These are phyloP conservation scores for Ogataea pilisensis DNA, from an alignment of 805 yeast genomes.

Conservation along the genomic window DNA sequence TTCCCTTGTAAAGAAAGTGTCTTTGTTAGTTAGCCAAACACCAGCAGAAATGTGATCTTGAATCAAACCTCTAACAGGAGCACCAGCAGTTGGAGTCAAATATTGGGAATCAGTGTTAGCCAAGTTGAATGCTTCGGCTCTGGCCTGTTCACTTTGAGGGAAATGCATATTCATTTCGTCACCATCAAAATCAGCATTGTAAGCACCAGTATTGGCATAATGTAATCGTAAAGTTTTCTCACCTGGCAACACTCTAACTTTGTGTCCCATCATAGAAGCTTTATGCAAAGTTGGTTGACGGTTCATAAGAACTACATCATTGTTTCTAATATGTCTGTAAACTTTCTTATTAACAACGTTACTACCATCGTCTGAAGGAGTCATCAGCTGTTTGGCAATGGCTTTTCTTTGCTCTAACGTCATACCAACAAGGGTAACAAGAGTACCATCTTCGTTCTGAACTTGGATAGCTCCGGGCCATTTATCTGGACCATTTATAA, in stretches of 20 bases:
- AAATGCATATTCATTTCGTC: slow-evolving; percentile 99
- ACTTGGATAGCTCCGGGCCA: slow-evolving; percentile 99
- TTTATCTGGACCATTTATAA: slow-evolving; percentile 92
- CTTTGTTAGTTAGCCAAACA: slow-evolving; percentile 95
- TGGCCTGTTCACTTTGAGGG: slow-evolving; percentile 96
- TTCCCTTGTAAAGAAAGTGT: slow-evolving; percentile 85
- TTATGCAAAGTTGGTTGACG: slow-evolving; percentile 99
- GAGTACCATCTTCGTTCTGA: slow-evolving; percentile 90
- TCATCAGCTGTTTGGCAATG: slow-evolving; percentile 86
- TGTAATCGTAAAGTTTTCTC: slow-evolving; percentile 95
- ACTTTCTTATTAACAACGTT: slow-evolving; percentile 84
- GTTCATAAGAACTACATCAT: slow-evolving; percentile 95
- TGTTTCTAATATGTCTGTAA: slow-evolving; percentile 87
- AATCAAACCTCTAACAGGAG: slow-evolving; percentile 97
- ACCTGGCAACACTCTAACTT: slow-evolving; percentile 93
- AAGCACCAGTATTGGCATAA: slow-evolving; percentile 98
- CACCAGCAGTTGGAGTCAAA: slow-evolving; percentile 96
- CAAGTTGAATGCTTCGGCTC: slow-evolving; percentile 90
- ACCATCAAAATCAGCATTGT: slow-evolving; percentile 98
- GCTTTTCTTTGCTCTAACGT: slow-evolving; percentile 91
- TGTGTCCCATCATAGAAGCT: slow-evolving; percentile 99
- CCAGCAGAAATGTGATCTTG: slow-evolving; percentile 99
- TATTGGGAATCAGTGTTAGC: slow-evolving; percentile 98
- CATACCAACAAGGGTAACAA: slow-evolving; percentile 83
- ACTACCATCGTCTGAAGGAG: slow-evolving; percentile 62